These are phyloP conservation scores for Cladosporium sp. DNA, from an alignment of 2,329 filamentous ascomycete genomes.

Conservation along the genomic window DNA sequence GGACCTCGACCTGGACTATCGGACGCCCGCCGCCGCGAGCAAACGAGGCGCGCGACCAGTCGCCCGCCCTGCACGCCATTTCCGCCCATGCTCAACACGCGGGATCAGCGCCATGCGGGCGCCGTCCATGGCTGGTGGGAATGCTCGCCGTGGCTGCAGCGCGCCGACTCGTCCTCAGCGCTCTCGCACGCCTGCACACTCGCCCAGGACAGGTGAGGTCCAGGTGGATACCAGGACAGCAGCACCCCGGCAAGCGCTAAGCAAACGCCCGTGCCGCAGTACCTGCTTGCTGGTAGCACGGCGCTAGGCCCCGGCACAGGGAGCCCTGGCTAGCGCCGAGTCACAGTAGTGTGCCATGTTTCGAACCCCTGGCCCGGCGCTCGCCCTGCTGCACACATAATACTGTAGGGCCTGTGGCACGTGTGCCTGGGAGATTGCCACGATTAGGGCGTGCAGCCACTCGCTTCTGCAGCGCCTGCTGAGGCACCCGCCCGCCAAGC, in stretches of 20 bases:
- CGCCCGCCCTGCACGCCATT: not conserved
- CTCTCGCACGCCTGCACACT: not conserved
- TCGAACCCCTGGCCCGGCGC: conserved; percentile 3
- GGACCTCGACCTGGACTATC: not conserved
- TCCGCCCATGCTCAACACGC: not conserved
- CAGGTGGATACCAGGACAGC: not conserved
- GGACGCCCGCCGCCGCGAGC: conserved; percentile 1
- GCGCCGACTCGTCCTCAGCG: not conserved
- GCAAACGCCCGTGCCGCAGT: not conserved
- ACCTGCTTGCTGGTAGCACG: not conserved
- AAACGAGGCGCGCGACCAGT: not conserved
- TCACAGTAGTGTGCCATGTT: not conserved
- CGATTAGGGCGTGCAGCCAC: not conserved
- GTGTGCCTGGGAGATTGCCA: not conserved
- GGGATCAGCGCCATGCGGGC: not conserved
- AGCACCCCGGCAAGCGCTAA: not conserved
- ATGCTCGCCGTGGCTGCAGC: not conserved
- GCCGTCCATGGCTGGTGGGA: not conserved
- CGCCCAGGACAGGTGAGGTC: not conserved
- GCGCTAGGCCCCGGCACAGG: not conserved
- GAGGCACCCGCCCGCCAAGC: not conserved
- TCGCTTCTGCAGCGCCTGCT: not conserved
- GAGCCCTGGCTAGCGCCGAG: not conserved
- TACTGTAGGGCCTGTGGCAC: too few species aligned
- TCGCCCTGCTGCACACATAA: not conserved